Conservation (phyloP, 139 green algal genomes). For the Picochlorum sp. region DNA sequence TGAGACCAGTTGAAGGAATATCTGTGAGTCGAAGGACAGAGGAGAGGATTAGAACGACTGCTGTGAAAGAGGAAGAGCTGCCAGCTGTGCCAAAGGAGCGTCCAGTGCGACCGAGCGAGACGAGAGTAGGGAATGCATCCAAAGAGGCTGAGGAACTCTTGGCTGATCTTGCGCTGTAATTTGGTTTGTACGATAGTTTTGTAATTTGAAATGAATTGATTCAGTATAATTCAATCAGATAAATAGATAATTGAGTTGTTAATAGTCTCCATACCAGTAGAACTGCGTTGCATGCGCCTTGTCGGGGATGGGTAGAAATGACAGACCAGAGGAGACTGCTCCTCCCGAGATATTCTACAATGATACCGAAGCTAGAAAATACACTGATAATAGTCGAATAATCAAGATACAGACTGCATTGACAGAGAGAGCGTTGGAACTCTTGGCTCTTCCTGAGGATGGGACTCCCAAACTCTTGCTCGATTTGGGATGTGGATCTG, state of each 20-base stretch:
- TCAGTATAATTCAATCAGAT: neutral
- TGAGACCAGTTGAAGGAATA: neutral
- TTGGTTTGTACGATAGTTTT: neutral
- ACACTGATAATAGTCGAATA: conserved; percentile 87
- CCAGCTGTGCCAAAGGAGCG: no score
- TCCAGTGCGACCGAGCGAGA: no score
- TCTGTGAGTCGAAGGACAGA: neutral
- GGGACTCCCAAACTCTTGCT: conserved; percentile 54
- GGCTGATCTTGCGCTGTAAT: no score
- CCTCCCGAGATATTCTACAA: conserved; percentile 96
- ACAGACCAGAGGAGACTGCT: conserved; percentile 78
- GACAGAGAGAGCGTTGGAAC: conserved; percentile 84
- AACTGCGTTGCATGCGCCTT: neutral
- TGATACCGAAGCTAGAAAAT: conserved; percentile 87
- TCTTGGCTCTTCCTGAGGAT: conserved; percentile 83
- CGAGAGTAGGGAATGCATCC: no score
- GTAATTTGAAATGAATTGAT: neutral
- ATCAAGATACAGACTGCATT: conserved; percentile 71
- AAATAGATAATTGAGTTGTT: neutral
- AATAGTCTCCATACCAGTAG: neutral
- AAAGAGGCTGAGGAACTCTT: no score
- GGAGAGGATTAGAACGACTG: neutral
- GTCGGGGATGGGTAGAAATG: conserved; percentile 48
- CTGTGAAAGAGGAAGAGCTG: neutral
- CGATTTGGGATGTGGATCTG: conserved; percentile 93